These are phyloP conservation scores for Ganoderma leucocontextum DNA, from an alignment of 1,284 basidiomycete species.

Conservation along the genomic window DNA sequence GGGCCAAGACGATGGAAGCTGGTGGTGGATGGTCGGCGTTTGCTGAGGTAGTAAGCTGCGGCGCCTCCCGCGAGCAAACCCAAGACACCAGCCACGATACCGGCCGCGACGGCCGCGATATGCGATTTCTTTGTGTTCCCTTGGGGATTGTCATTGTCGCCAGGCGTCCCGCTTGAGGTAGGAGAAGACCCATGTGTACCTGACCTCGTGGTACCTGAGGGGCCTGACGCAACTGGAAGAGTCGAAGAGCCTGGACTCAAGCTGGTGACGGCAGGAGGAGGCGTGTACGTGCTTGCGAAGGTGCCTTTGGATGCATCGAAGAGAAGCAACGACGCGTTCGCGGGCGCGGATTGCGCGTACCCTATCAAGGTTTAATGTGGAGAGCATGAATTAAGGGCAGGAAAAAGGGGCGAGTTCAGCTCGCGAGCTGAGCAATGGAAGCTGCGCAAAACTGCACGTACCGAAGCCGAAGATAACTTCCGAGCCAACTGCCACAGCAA, in stretches of 20 bases:
- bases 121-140: conserved; percentile 36
- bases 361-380: conserved; percentile 49
- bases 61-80: conserved; percentile 55
- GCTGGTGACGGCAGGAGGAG: conserved; percentile 45
- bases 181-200: conserved; percentile 27
- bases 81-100: conserved; percentile 62
- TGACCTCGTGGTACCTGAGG: conserved; percentile 28
- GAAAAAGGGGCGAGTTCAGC: conserved; percentile 13
- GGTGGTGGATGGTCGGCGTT: conserved; percentile 40
- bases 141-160: conserved; percentile 22
- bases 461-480: conserved; percentile 83
- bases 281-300: conserved; percentile 52
- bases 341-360: conserved; percentile 60
- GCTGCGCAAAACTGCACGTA: conserved; percentile 47
- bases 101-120: conserved; percentile 60
- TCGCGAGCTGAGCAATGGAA: conserved; percentile 17
- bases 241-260: conserved; percentile 46
- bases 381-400: background rate
- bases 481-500: conserved; percentile 66
- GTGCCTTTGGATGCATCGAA: conserved; percentile 54
- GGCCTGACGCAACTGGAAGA: conserved; percentile 43
- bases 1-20: conserved; percentile 53
- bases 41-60: conserved; percentile 53
- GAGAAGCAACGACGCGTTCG: conserved; percentile 52
- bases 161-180: conserved; percentile 31